Evolutionary conservation across 2,329 filamentous ascomycete genomes (phyloP).

Genomic region (Passalora sequoiae): DNA sequence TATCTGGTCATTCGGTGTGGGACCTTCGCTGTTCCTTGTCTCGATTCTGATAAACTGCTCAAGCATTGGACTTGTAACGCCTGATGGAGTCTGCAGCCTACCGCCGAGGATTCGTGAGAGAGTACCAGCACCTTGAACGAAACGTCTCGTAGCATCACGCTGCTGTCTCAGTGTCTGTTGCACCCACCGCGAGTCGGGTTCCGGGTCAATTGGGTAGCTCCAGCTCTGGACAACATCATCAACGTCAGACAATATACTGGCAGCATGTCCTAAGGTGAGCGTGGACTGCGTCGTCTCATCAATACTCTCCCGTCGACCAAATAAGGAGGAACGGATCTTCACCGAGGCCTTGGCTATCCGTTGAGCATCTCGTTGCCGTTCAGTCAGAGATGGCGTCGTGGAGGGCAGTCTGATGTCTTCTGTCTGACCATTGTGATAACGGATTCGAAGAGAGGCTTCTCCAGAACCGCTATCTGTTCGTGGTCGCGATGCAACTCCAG

Average conservation of each 20-base stretch:
- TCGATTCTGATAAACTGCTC: constrained; percentile 26
- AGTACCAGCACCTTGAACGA: constrained; percentile 58
- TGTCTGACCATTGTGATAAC: constrained; percentile 56
- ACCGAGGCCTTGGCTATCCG: constrained; percentile 53
- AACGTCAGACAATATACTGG: constrained; percentile 50
- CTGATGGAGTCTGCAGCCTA: constrained; percentile 39
- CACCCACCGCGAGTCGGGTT: constrained; percentile 47
- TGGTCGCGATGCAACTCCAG: constrained; percentile 41
- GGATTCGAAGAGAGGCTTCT: constrained; percentile 50
- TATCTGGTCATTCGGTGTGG: constrained; percentile 40
- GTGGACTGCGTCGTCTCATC: constrained; percentile 29
- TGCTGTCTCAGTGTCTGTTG: constrained; percentile 54
- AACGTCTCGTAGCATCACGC: constrained; percentile 53
- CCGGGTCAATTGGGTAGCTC: constrained; percentile 56
- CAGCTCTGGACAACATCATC: constrained; percentile 52
- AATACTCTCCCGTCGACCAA: constrained; percentile 36
- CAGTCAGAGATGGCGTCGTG: constrained; percentile 35
- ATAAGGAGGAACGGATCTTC: constrained; percentile 52
- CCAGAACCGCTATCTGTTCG: constrained; percentile 39
- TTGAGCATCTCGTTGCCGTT: constrained; percentile 50
- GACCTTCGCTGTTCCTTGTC: constrained; percentile 38
- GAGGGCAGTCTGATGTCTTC: constrained; percentile 52
- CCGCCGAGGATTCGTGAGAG: constrained; percentile 54
- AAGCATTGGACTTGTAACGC: constrained; percentile 18
- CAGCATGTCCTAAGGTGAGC: constrained; percentile 33